Evolutionary conservation across 441 rosid genomes (phyloP), one percentile per base, ranked within the genome.

Genomic region (Pelargonium citronellum): DNA sequence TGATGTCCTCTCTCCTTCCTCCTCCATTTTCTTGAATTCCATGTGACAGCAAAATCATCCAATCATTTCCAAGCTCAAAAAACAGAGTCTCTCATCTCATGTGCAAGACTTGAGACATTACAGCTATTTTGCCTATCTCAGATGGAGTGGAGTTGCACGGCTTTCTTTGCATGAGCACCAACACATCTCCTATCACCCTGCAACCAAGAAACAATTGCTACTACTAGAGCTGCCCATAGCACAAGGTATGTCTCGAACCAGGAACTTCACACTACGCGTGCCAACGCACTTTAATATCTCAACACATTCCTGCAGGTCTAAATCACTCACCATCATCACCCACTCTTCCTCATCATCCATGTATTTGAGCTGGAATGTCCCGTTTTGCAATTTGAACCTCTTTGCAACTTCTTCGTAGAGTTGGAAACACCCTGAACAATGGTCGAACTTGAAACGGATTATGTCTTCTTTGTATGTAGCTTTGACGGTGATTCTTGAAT

Each of bases 281-380:
- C 95, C 87, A 5, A 74, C 64, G 17, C 71, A 37, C 13, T 89
- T 89, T 75, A 91, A 39, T 77, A 91, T 83, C 79, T 91, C 95
- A 13, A 91, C 68, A 64, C 97, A 91, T 79, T 91, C 97, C 67
- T 85, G 87, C 66, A 89, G 83, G 81, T 93, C 98, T 0, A 85
- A 85, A 75, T 91, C 91, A 55, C 75, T 84, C 16, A 84, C 83
- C 55, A 91, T 71, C 87, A 91, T 71, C 71, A 91, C 95, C 98
- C 97, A 93, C 74, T 93, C 97, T 24, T 88, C 90, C 71, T 93
- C 97, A 11, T 89, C 98, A 10, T 91, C 97, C 49, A 93, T 74
- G 69, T 93, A 93, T 80, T 83, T 89, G 76, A 93, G 87, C 78
- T 85, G 91, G 86, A 93, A 93, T 1, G 86, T 73, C 2, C 87